Evolutionary conservation across 805 yeast genomes (phyloP), one percentile per base, ranked within the genome.

Genomic region (Danielozyma ontarioensis): DNA sequence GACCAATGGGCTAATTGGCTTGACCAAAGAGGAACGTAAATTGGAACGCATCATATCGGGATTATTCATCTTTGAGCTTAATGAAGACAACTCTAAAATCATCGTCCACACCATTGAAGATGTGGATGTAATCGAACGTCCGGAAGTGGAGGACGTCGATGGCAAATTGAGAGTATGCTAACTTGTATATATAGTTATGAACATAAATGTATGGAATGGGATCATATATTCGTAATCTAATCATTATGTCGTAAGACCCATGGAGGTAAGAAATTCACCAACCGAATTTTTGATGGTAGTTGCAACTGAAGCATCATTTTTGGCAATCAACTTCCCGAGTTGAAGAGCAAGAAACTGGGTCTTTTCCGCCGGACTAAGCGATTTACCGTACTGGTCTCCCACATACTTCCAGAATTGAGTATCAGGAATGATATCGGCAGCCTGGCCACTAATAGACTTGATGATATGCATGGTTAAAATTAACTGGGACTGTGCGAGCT

Each of bases 21-120:
- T 66, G 33, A 52, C 50, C 16, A 45, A 47, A 15, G 55, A 49
- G 32, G 40, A 39, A 15, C 44, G 47, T 27, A 50, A 52, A 26
- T 41, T 64, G 24, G 72, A 73, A 38, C 42, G 78, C 27, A 57
- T 69, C 3, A 51, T 66, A 4, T 57, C 61, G 34, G 90, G 89
- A 1, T 52, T 78, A 3, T 82, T 82, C 46, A 65, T 80, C 5
- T 81, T 81, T 48, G 89, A 82, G 47, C 61, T 83, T 36, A 75
- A 70, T 45, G 68, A 67, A 16, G 58, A 62, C n/a, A 78, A 79
- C 48, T 69, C 73, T 36, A 51, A 63, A 39, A 73, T 83, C 22
- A 29, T 64, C 5, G 84, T 77, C 4, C 85, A 81, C 48, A 78
- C 83, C 2, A 67, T 83, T 21, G 90, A 83, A 44, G 72, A 78